Base-by-base conservation (phyloP, 768 basidiomycete species). In the Lanmaoa pseudosensibilis region DNA sequence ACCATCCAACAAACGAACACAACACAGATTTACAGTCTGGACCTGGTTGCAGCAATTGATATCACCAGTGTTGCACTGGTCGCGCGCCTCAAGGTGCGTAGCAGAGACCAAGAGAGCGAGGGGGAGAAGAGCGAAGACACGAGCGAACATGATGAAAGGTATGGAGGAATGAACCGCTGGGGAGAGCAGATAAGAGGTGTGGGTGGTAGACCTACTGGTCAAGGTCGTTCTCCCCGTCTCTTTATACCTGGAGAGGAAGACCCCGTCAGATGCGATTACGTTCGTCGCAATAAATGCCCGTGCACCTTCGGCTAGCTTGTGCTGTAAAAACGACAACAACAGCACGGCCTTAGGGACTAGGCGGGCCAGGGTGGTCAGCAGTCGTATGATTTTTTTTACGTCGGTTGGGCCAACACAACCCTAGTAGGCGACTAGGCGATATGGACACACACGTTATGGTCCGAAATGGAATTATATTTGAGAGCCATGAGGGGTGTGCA, bases 191-290 rank as follows among this genome's bases (percentile, higher is more conserved):
- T 33, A 38, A 57, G 45, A 44, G 21, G 5, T 34, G 46, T 50
- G 43, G 49, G 8, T 21, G 9, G 7, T 50, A 4, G 18, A 45
- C 21, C 57, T 56, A 23, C 18, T 45, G 40, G 1, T 12, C 34
- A 18, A 23, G 1, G 13, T n/a, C 27, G 23, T 1, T 4, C 32
- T 13, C 21, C 16, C 27, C 19, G 1, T 2, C 50, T 23, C 18
- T 58, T 63, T 63, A 63, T 63, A 63, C 61, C 56, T 59, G 16
- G 32, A 46, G 38, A 16, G 12, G 18, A 27, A 7, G 56, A 58
- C 39, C 39, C 50, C 27, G 32, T 33, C 19, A 5, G n/a, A 43
- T 5, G 34, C n/a, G 36, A 47, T 59, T 59, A 59, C 58, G 56
- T 59, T 9, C 34, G 3, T 19, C 12, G 5, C 27, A 1, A n/a